phyloP scores from a whole-genome alignment of 2,329 filamentous ascomycete genomes.

The Septoria linicola region DNA sequence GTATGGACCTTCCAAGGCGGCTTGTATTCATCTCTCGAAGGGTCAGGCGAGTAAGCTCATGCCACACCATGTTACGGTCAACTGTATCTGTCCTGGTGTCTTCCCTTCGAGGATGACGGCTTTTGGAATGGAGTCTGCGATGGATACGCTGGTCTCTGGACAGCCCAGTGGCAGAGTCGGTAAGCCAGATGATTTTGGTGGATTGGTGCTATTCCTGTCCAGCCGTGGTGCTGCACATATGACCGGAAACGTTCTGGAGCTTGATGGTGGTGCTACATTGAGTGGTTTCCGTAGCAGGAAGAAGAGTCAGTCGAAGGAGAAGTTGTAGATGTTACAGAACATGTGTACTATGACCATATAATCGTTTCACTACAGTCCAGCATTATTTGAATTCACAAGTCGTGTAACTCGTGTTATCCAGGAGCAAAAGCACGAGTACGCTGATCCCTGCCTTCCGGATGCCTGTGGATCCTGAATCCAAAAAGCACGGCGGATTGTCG shows the following conservation, averaged over 20 bases:
- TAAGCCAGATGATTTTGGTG: constrained; percentile 50
- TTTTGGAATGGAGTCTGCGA: constrained; percentile 47
- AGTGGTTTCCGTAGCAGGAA: constrained; percentile 44
- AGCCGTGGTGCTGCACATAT: constrained; percentile 46
- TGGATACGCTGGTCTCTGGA: constrained; percentile 47
- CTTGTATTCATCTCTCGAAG: constrained; percentile 56
- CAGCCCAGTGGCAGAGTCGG: constrained; percentile 51
- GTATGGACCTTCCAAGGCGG: constrained; percentile 52
- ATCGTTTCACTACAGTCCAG: too few species aligned
- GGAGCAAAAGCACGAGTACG: not conserved
- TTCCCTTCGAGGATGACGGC: constrained; percentile 60
- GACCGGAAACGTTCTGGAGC: constrained; percentile 50
- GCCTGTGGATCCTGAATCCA: not conserved
- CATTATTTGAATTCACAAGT: too few species aligned
- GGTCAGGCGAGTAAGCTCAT: constrained; percentile 55
- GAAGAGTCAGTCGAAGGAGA: constrained; percentile 26
- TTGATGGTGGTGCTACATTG: constrained; percentile 49
- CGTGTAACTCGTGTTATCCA: too few species aligned
- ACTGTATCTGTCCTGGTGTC: constrained; percentile 55
- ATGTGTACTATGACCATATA: too few species aligned
- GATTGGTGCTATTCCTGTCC: constrained; percentile 47
- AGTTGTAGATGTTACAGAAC: constrained; percentile 16
- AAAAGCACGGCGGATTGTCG: constrained; percentile 25
- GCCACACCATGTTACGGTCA: constrained; percentile 54
- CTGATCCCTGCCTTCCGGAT: constrained; percentile 10